Evolutionary conservation across 331 rosid genomes (phyloP), one percentile per base, ranked within the genome.

Genomic region (Acacia pycnantha): DNA sequence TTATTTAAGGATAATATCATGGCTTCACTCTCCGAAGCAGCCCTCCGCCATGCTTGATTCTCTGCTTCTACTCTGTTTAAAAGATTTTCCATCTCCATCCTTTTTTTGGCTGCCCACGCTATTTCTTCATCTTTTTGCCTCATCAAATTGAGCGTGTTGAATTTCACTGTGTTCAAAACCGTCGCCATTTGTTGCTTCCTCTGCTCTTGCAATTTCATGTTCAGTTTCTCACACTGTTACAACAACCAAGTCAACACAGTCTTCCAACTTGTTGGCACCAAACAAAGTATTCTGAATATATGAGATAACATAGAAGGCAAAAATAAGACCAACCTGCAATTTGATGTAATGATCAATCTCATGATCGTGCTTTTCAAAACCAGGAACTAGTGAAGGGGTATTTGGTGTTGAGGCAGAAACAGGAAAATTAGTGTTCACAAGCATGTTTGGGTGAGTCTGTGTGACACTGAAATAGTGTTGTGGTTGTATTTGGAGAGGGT

Each of bases 141-240:
- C 10, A 96, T 16, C 0, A 86, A 3, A 2, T 43, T 29, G 26
- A 24, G 24, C 0, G 89, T 21, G 2, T 73, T 77, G 21, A 69
- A 73, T 83, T 90, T 95, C 13, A 85, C 6, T 37, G 53, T 85
- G 80, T 66, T 86, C 77, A 90, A 0, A 26, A 94, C 21, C 53
- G 79, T 15, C 19, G 69, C 29, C 12, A 82, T 13, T 21, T 91
- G 92, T 46, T 84, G 92, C 61, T 81, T 91, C 4, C 77, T 87
- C 70, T 92, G 91, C 73, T 90, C 90, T 74, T 83, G 88, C 16
- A 96, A 29, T 73, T 76, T 46, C 71, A 76, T 9, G 76, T 92
- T 90, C 84, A 92, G 26, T 31, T 89, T 82, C 77, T 89, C 93
- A 62, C 87, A 87, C 99, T 96, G 87, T 69, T n/a, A 8, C n/a